Conservation (phyloP, 345 rosid genomes). For the Odontarrhena argentea region DNA sequence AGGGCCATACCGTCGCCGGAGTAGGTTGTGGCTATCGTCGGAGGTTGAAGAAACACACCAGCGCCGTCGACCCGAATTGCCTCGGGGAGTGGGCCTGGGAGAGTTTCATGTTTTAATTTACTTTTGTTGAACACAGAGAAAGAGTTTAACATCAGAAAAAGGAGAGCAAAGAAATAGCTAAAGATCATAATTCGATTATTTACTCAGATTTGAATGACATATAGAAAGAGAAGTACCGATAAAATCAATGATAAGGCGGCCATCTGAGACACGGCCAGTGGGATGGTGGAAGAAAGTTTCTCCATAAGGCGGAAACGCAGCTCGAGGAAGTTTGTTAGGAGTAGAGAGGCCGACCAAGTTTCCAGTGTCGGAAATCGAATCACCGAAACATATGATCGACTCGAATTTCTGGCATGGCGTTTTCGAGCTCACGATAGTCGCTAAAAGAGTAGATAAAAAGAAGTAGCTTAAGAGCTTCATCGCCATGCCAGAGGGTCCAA, state of each 20-base stretch:
- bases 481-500: too few species aligned
- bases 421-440: not conserved
- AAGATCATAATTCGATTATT: too few species aligned
- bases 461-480: not conserved
- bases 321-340: not conserved
- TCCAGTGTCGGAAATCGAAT: constrained; percentile 51
- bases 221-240: constrained; percentile 31
- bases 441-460: not conserved
- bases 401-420: not conserved
- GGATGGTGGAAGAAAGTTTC: constrained; percentile 43
- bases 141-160: too few species aligned
- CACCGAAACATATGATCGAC: constrained; percentile 52
- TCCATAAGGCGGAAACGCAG: constrained; percentile 43
- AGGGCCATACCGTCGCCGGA: too few species aligned
- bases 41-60: too few species aligned
- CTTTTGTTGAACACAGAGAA: too few species aligned
- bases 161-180: too few species aligned
- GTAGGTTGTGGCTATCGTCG: too few species aligned
- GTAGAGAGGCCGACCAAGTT: constrained; percentile 23
- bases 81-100: too few species aligned
- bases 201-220: too few species aligned
- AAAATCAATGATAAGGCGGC: constrained; percentile 50
- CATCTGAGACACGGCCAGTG: constrained; percentile 46
- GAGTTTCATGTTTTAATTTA: too few species aligned
- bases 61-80: too few species aligned